Evolutionary conservation across 208 protist genomes (phyloP), one percentile per base, ranked within the genome.

Genomic region (Trypanosoma lewisi): DNA sequence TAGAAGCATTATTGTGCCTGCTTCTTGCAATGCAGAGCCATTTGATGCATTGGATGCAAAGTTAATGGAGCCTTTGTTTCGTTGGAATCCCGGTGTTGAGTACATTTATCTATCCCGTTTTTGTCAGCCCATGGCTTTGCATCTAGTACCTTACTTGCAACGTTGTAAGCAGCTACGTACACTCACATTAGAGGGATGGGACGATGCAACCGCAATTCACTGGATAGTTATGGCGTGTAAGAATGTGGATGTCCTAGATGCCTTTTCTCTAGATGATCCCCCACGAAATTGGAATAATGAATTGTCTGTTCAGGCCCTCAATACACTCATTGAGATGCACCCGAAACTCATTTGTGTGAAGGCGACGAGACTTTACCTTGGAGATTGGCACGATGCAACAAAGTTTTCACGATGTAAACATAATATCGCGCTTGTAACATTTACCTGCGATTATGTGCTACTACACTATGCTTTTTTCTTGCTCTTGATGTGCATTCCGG

Each of bases 281-380:
- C 80, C 78, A 41, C 79, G 85, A 2, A 62, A 84, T 34, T 96
- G 90, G 85, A 85, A 83, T 59, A 91, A 89, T 72, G 90, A 96
- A 70, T 68, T 96, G 1, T 78, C 83, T 30, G 87, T 96, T 52
- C 87, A 96, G 73, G 87, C 90, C 1, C 82, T 96, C 31, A 78
- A 78, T 2, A 93, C 86, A 2, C 73, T 96, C 7, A 88, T 92
- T 60, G 90, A 96, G 78, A 96, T 96, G 90, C 87, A 96, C 75
- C 90, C 90, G 6, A 85, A 83, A 57, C 70, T 96, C 51, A 77
- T 84, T 19, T 72, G 71, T 30, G 80, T 96, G 7, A 84, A 89
- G 70, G 82, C 83, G 21, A 82, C 87, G 31, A 79, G 83, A 2
- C 59, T 87, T 23, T 94, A 83, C 60, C 73, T 96, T 23, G 62